phyloP scores from a whole-genome alignment of 1,284 basidiomycete genomes.

The Termitomyces sp. region DNA sequence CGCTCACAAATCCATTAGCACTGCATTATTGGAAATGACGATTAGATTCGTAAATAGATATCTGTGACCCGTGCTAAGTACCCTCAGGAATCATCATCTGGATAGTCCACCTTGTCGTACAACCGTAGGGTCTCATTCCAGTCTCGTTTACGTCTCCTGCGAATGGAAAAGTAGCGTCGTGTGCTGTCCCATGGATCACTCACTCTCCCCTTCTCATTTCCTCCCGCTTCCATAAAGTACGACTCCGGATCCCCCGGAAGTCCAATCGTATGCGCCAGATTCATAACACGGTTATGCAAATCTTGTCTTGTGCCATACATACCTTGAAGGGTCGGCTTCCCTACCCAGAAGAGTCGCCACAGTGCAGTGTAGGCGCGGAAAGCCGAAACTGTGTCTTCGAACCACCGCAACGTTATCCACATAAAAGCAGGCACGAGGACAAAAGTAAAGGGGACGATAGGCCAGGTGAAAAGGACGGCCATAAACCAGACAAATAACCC shows the following conservation, averaged over 20 bases:
- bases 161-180: conserved; percentile 73
- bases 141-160: conserved; percentile 74
- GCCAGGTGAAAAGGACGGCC: conserved; percentile 53
- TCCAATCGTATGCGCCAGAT: conserved; percentile 55
- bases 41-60: neutral
- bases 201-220: conserved; percentile 64
- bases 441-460: conserved; percentile 49
- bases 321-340: conserved; percentile 45
- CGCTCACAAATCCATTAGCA: too few species aligned
- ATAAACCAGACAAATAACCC: conserved; percentile 61
- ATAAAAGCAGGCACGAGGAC: conserved; percentile 65
- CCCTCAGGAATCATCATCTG: conserved; percentile 34
- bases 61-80: neutral
- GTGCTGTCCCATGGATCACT: conserved; percentile 61
- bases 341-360: conserved; percentile 58
- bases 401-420: conserved; percentile 86
- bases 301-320: conserved; percentile 50
- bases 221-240: conserved; percentile 53
- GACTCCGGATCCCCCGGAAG: conserved; percentile 66
- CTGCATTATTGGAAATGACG: neutral
- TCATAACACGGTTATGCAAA: conserved; percentile 58
- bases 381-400: conserved; percentile 76
- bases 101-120: conserved; percentile 77
- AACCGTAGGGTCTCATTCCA: conserved; percentile 81
- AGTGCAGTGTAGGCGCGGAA: conserved; percentile 68